Conservation (phyloP, 2,329 filamentous ascomycete genomes). For the Fusarium annulatum region DNA sequence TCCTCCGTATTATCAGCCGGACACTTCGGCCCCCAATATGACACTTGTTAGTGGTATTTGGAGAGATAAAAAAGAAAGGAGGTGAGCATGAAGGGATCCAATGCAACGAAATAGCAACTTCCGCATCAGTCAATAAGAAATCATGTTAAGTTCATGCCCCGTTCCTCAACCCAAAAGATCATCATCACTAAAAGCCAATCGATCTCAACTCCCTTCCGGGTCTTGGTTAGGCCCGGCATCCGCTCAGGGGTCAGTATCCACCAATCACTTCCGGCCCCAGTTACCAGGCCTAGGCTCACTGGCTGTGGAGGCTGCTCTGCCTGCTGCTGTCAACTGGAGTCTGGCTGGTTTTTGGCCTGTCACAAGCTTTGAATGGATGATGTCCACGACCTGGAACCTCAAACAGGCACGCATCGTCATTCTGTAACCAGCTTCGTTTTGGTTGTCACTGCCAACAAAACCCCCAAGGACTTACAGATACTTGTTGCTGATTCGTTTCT, state of each 20-base stretch:
- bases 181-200: constrained; percentile 13
- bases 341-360: constrained; percentile 20
- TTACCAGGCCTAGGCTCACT: background rate
- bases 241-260: constrained; percentile 33
- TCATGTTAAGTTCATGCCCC: constrained; percentile 7
- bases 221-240: background rate
- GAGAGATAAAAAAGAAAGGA: background rate
- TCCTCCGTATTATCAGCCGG: constrained; percentile 6
- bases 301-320: background rate
- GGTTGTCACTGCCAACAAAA: constrained; percentile 2
- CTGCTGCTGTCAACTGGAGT: constrained; percentile 3
- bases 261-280: constrained; percentile 15
- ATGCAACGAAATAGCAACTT: background rate
- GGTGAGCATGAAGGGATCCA: background rate
- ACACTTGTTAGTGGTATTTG: background rate
- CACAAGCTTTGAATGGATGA: constrained; percentile 21
- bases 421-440: constrained; percentile 30
- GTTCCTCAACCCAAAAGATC: constrained; percentile 8
- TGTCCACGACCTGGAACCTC: constrained; percentile 12
- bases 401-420: constrained; percentile 39
- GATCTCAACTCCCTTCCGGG: constrained; percentile 9
- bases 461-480: background rate
- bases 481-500: constrained; percentile 2
- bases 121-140: constrained; percentile 7
- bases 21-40: constrained; percentile 1